Percentiles rank a stretch among this genome's conserved stretches.
phyloP scores from a whole-genome alignment of 495 filamentous ascomycete genomes.

The Wilcoxina mikolae region DNA sequence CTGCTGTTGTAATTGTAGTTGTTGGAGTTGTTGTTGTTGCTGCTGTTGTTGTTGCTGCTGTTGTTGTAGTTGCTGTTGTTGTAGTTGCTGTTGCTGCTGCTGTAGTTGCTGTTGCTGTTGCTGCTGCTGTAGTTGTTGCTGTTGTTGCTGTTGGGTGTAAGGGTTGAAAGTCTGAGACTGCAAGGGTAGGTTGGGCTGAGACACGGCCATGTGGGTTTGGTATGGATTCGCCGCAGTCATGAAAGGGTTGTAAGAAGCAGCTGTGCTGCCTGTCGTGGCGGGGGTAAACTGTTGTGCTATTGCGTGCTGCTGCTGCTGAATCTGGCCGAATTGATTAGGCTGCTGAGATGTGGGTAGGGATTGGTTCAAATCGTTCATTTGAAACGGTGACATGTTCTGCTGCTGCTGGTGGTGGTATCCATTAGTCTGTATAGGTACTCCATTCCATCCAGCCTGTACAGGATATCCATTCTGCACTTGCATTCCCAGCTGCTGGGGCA shows the following conservation, averaged over 20 bases:
- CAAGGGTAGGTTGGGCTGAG: too few species aligned
- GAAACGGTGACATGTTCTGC: slow-evolving; percentile 14
- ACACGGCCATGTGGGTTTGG: too few species aligned
- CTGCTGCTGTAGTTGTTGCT: slow-evolving; percentile 14
- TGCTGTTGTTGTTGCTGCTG: slow-evolving; percentile 6
- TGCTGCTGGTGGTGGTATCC: slow-evolving; percentile 26
- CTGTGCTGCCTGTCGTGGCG: neutral
- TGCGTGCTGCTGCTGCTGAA: slow-evolving; percentile 16
- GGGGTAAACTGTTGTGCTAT: slow-evolving; percentile 15
- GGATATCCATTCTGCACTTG: slow-evolving; percentile 10
- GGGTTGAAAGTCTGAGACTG: neutral
- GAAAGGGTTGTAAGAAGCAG: neutral
- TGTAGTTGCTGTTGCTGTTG: slow-evolving; percentile 7
- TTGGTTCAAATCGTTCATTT: neutral
- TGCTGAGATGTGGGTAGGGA: neutral
- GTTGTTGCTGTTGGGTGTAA: neutral
- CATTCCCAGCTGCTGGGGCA: slow-evolving; percentile 21
- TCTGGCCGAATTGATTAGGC: slow-evolving; percentile 1
- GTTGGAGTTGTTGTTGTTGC: slow-evolving; percentile 12
- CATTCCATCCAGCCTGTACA: neutral
- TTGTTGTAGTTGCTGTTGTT: slow-evolving; percentile 26
- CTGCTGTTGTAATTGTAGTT: slow-evolving; percentile 12
- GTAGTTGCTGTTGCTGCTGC: slow-evolving; percentile 27
- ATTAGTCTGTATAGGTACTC: neutral
- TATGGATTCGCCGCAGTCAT: neutral